Percentiles rank a stretch among this genome's conserved stretches.
These are phyloP conservation scores for Epichloe sylvatica DNA, from an alignment of 2,329 filamentous ascomycete species.

Conservation along the genomic window DNA sequence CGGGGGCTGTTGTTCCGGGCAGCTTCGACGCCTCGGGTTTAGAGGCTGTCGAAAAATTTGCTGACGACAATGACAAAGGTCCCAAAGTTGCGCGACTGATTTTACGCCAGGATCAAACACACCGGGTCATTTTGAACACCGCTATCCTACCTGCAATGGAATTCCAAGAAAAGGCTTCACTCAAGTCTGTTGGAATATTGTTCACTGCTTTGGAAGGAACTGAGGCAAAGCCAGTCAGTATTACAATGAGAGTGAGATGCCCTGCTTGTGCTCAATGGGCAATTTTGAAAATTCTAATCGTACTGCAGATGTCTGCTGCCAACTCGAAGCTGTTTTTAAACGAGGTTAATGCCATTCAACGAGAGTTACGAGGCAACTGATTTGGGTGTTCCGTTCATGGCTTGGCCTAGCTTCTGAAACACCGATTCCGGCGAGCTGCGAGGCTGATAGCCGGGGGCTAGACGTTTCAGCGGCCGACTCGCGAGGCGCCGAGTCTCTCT, in stretches of 20 bases:
- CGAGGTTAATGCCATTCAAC: conserved; percentile 35
- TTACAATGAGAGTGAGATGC: conserved; percentile 44
- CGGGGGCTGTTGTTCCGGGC: conserved; percentile 32
- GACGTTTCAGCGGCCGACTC: too few relatives aligned
- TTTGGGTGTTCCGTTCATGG: background rate
- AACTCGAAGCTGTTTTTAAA: conserved; percentile 39
- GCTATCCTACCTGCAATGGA: conserved; percentile 65
- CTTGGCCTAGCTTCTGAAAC: background rate
- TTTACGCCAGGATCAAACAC: conserved; percentile 82
- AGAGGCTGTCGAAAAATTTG: conserved; percentile 29
- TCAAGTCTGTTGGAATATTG: conserved; percentile 55
- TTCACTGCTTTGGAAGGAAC: conserved; percentile 49
- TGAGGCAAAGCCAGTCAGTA: conserved; percentile 39
- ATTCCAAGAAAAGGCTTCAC: conserved; percentile 61
- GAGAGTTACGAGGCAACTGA: conserved; percentile 31
- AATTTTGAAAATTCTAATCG: conserved; percentile 1
- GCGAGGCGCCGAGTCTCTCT: too few relatives aligned
- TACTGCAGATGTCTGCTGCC: conserved; percentile 35
- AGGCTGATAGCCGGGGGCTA: too few relatives aligned
- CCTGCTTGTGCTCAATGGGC: background rate
- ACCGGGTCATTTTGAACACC: conserved; percentile 76
- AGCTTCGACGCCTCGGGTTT: conserved; percentile 42
- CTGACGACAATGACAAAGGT: conserved; percentile 12
- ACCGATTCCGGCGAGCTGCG: background rate
- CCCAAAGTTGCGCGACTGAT: conserved; percentile 56